phyloP scores from a whole-genome alignment of 768 basidiomycete genomes.

The Agaricus subrufescens region DNA sequence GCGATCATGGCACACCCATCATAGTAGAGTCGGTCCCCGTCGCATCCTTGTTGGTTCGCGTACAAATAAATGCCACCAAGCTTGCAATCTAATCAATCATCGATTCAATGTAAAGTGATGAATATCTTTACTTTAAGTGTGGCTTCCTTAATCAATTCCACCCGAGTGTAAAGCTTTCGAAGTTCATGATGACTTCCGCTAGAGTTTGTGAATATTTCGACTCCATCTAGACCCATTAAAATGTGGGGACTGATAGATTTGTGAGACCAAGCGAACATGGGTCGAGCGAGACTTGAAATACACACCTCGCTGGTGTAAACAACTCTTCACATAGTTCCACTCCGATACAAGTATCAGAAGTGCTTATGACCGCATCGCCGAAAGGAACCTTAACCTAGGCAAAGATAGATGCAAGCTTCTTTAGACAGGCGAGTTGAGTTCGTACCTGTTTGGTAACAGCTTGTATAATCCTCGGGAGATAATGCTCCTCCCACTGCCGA shows the following conservation, averaged over 20 bases:
- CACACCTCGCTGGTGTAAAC: constrained; percentile 94
- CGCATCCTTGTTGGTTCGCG: constrained; percentile 98
- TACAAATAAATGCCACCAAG: constrained; percentile 96
- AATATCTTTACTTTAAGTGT: constrained; percentile 70
- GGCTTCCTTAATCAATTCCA: constrained; percentile 96
- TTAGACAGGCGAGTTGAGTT: not conserved
- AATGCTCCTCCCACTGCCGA: constrained; percentile 86
- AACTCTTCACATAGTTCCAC: constrained; percentile 97
- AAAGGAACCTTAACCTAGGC: constrained; percentile 83
- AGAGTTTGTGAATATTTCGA: constrained; percentile 98
- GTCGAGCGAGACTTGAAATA: constrained; percentile 19
- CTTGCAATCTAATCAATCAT: constrained; percentile 35
- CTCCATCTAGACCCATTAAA: constrained; percentile 95
- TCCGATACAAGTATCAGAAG: constrained; percentile 92
- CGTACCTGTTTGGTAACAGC: constrained; percentile 82
- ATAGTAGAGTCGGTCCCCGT: constrained; percentile 96
- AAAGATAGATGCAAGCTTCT: not conserved
- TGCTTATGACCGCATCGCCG: constrained; percentile 92
- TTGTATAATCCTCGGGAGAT: constrained; percentile 84
- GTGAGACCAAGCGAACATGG: not conserved
- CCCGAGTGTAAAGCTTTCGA: constrained; percentile 86
- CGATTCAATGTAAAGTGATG: not conserved
- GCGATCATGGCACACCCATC: constrained; percentile 97
- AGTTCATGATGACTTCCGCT: constrained; percentile 98
- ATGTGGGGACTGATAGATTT: constrained; percentile 79